Base-by-base conservation (phyloP, 2,329 filamentous ascomycete species). In the Aspergillus oerlinghausenensis region DNA sequence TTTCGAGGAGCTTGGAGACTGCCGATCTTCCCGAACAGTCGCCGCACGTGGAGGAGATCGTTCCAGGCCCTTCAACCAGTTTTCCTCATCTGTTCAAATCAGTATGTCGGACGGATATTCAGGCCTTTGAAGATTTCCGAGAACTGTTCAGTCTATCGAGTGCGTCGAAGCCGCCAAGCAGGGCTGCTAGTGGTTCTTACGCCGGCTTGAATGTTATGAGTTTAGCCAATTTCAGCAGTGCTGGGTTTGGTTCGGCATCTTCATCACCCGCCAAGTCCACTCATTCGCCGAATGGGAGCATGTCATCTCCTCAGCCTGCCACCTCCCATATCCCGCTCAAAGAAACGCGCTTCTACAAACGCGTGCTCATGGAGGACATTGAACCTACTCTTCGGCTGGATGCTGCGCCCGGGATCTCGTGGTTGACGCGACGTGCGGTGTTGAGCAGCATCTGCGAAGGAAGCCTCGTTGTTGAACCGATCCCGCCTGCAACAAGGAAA, bases 331-430 rank as follows among this genome's bases (percentile, higher is more conserved):
- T 70, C 3, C 85, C 87, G 4, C 77, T 99, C 43, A 96, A 94
- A 69, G 94, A 97, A 55, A 90, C 89, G 28, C 90, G 89, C 62
- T 99, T 97, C 70, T 99, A 93, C 78, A 97, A 97, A 77, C 87
- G 94, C 49, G 87, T 87, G 5, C 75, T 97, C 26, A 82, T 85
- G 21, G 94, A 99, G 72, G 94, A 99, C 68, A 90, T 99, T 55
- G 94, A 99, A 70, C 94, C 94, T 0, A 96, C 94, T 0, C 78
- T 99, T 9, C 87, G 94, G 45, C 83, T 99, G 3, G 94, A 99
- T 71, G 83, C 86, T 2, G 92, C 94, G 0, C 94, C 94, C 0
- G 90, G 92, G 0, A 83, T 99, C 28, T 97, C 92, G 0, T 99
- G 94, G 91, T 82, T 99, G 49, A 92, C 90, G 50, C 88, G 93